These are phyloP conservation scores for Entomortierella chlamydospora DNA, from an alignment of 192 early-diverging fungal species.

Conservation along the genomic window DNA sequence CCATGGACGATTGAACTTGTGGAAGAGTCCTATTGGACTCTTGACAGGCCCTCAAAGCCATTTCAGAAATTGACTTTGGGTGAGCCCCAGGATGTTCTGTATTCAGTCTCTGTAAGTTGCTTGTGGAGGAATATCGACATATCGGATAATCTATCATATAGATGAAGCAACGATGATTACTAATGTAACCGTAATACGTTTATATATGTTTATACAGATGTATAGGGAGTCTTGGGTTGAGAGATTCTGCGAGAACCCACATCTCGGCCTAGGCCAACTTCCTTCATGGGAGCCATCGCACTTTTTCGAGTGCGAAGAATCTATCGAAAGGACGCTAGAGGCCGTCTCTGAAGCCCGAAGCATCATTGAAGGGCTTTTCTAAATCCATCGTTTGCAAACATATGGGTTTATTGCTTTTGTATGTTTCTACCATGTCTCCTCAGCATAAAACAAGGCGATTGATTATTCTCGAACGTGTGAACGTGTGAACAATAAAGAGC, in stretches of 20 bases:
- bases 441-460: too few relatives aligned
- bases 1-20: slow-evolving; percentile 31
- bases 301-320: slow-evolving; percentile 34
- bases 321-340: slow-evolving; percentile 22
- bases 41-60: slow-evolving; percentile 4
- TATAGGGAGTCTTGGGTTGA: slow-evolving; percentile 28
- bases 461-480: too few relatives aligned
- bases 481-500: too few relatives aligned
- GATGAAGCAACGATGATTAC: too few relatives aligned
- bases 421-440: too few relatives aligned
- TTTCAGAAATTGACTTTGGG: slow-evolving; percentile 8
- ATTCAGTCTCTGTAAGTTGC: slow-evolving; percentile 36
- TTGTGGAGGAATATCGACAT: background rate
- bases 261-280: slow-evolving; percentile 31
- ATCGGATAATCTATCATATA: too few relatives aligned
- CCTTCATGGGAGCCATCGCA: slow-evolving; percentile 29
- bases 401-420: background rate
- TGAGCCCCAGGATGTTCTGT: slow-evolving; percentile 11
- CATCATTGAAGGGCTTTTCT: slow-evolving; percentile 5
- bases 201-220: too few relatives aligned
- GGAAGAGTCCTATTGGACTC: slow-evolving; percentile 32
- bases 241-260: slow-evolving; percentile 44
- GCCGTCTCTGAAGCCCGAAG: slow-evolving; percentile 7
- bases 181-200: background rate
- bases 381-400: background rate